phyloP scores from a whole-genome alignment of 306 rosid species.

The Amphicarpaea edgeworthii region DNA sequence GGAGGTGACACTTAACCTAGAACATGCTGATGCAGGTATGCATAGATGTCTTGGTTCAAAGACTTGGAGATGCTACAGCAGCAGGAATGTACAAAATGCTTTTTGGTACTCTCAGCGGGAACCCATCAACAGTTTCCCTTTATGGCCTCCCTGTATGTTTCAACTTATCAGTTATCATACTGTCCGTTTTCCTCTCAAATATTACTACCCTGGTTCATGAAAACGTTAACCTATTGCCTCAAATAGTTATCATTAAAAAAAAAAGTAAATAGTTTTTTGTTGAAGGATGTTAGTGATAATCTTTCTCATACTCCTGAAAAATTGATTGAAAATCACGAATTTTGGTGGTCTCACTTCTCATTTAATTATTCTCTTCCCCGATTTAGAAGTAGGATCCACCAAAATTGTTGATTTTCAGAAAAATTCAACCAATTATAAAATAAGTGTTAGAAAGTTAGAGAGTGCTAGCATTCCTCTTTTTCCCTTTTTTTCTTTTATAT shows the following conservation, averaged over 20 bases:
- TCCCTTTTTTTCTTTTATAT: neutral
- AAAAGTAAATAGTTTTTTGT: too few relatives aligned
- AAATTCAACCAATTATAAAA: too few relatives aligned
- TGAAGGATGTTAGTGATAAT: too few relatives aligned
- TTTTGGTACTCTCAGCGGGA: slow-evolving; percentile 65
- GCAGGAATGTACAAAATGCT: slow-evolving; percentile 94
- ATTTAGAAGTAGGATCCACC: too few relatives aligned
- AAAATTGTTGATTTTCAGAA: too few relatives aligned
- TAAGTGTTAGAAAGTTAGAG: too few relatives aligned
- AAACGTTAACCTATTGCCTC: slow-evolving; percentile 12
- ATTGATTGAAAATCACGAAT: too few relatives aligned
- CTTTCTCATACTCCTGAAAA: too few relatives aligned
- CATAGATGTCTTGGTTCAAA: slow-evolving; percentile 91
- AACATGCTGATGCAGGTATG: slow-evolving; percentile 68
- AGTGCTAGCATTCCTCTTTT: too few relatives aligned
- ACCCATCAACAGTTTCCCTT: slow-evolving; percentile 71
- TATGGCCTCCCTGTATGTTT: slow-evolving; percentile 83
- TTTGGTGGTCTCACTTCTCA: too few relatives aligned
- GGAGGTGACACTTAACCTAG: neutral
- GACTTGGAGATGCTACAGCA: slow-evolving; percentile 96
- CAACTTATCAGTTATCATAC: slow-evolving; percentile 26
- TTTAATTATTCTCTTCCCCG: too few relatives aligned
- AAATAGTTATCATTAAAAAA: neutral
- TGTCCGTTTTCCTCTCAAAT: slow-evolving; percentile 5
- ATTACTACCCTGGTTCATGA: slow-evolving; percentile 1